Percentiles rank a stretch among this genome's conserved stretches.
Conservation (phyloP, 805 yeast species). For the Yueomyces sinensis region DNA sequence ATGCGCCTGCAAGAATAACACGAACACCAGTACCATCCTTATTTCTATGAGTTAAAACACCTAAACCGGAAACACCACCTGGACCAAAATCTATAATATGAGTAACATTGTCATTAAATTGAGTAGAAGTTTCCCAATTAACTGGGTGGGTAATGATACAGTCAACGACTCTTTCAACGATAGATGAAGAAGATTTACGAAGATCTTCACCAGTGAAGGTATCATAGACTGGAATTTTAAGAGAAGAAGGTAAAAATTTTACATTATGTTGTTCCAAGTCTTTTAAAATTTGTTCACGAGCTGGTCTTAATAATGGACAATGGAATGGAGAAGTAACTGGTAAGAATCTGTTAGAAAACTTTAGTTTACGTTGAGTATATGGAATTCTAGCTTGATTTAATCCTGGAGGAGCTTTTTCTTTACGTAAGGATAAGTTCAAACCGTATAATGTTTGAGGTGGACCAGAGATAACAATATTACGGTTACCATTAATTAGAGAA, state of each 20-base stretch:
- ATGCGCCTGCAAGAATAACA: conserved; percentile 56
- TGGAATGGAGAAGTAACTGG: conserved; percentile 97
- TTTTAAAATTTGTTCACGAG: conserved; percentile 48
- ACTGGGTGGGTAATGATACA: conserved; percentile 85
- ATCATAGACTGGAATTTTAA: conserved; percentile 82
- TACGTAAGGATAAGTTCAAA: conserved; percentile 80
- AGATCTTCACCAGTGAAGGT: conserved; percentile 77
- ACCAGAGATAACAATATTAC: conserved; percentile 91
- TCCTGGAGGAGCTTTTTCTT: conserved; percentile 89
- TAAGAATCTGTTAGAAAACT: conserved; percentile 84
- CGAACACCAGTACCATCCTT: conserved; percentile 98
- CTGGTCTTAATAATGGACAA: conserved; percentile 67
- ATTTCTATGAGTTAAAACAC: conserved; percentile 91
- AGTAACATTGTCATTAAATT: conserved; percentile 49
- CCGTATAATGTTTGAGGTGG: conserved; percentile 98
- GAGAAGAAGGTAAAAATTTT: conserved; percentile 38
- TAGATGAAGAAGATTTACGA: conserved; percentile 37
- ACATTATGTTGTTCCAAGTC: conserved; percentile 53
- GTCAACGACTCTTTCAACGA: conserved; percentile 58
- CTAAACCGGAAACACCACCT: conserved; percentile 95
- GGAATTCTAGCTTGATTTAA: conserved; percentile 94
- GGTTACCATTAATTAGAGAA: conserved; percentile 88
- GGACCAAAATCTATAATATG: conserved; percentile 97
- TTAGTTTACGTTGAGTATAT: conserved; percentile 82
- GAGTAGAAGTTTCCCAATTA: conserved; percentile 86